Conservation (phyloP, 805 yeast species). For the Starmerella stigmatis region DNA sequence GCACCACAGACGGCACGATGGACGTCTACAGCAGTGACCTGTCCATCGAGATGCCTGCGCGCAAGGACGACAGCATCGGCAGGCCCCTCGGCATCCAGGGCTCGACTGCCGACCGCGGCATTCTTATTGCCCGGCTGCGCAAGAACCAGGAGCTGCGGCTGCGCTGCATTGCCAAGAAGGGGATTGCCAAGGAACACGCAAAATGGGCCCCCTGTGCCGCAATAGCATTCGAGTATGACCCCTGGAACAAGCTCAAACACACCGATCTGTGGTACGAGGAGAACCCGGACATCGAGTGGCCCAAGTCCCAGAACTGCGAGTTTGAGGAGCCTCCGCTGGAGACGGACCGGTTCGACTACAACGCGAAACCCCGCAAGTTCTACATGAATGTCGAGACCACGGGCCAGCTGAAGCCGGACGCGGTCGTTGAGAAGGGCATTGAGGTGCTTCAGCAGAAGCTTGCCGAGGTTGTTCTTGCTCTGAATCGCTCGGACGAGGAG, state of each 20-base stretch:
- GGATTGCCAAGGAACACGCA: conserved; percentile 94
- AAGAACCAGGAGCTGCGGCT: conserved; percentile 84
- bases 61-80: conserved; percentile 45
- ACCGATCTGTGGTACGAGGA: conserved; percentile 96
- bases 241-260: conserved; percentile 95
- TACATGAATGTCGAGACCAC: conserved; percentile 88
- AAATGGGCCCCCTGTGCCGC: conserved; percentile 98
- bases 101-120: conserved; percentile 39
- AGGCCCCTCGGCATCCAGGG: conserved; percentile 57
- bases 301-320: conserved; percentile 72
- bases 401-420: conserved; percentile 80
- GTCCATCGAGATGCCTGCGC: conserved; percentile 37
- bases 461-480: conserved; percentile 72
- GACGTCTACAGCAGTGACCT: conserved; percentile 82
- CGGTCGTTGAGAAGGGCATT: conserved; percentile 76
- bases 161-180: conserved; percentile 93
- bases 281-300: conserved; percentile 87
- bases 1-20: conserved; percentile 79
- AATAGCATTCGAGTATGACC: conserved; percentile 92
- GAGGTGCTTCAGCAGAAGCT: conserved; percentile 78
- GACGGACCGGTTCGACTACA: conserved; percentile 75
- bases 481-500: conserved; percentile 30
- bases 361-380: conserved; percentile 68
- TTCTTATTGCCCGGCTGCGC: conserved; percentile 81
- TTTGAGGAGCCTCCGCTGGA: conserved; percentile 94